Base-by-base conservation (phyloP, 176 grass and related monocot species). In the Hyparrhenia diplandra region DNA sequence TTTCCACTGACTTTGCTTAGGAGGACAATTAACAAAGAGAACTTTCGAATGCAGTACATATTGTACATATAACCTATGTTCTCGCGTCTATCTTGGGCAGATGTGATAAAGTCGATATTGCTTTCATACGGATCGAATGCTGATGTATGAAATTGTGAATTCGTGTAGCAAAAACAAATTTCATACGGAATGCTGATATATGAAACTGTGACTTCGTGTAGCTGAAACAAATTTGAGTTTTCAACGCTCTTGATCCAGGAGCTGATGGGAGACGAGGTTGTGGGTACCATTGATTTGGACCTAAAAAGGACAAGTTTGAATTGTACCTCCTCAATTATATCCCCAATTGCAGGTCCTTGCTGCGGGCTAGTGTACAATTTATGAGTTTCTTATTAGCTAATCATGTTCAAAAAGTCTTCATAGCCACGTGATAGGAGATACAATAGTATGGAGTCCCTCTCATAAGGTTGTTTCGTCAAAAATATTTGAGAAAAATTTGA, bases 261-360 rank as follows among this genome's bases (percentile, higher is more conserved):
- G 31, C 37, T 30, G 58, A 49, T 7, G 61, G 16, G 61, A n/a
- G n/a, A n/a, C 4, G 41, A 32, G 27, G 25, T 35, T 24, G 42
- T 41, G 79, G 83, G 49, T 2, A 63, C 74, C 74, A 73, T 27
- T 31, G 83, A 86, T 78, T 78, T 78, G 21, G 78, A 85, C 87
- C 18, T 64, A 51, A 86, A 81, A 90, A 86, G 83, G 88, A 86
- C 88, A 51, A 27, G 21, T 29, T 62, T 78, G 79, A 82, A 79
- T 34, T 10, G 46, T 69, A 78, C 29, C 82, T 10, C 61, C 78
- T 73, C 78, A 73, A 69, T 79, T 63, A 82, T 52, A 12, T 37
- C 12, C 13, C 73, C 67, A 40, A 34, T 52, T 78, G 80, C 41
- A 75, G 51, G 68, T 51, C 83, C 62, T n/a, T 42, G 37, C 57